These are phyloP conservation scores for Penicillium sclerotiorum DNA, from an alignment of 2,329 filamentous ascomycete species.

Conservation along the genomic window DNA sequence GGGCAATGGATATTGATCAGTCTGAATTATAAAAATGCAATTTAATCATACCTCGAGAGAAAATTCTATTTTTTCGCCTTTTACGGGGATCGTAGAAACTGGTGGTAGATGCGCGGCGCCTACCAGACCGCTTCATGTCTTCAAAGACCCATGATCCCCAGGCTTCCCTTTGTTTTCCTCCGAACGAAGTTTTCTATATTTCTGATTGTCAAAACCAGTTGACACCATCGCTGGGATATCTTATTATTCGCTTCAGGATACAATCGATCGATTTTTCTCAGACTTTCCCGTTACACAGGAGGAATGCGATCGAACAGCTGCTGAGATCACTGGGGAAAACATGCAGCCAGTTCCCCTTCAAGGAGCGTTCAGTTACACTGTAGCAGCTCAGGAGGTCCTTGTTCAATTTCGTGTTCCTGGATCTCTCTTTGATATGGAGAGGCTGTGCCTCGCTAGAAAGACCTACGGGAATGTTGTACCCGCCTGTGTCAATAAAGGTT, in stretches of 20 bases:
- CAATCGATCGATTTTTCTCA: slow-evolving; percentile 18
- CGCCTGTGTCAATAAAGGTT: slow-evolving; percentile 20
- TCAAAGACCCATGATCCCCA: no score
- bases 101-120: no score
- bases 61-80: no score
- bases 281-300: slow-evolving; percentile 13
- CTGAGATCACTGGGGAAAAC: slow-evolving; percentile 7
- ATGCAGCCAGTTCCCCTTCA: slow-evolving; percentile 12
- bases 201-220: no score
- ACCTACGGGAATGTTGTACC: slow-evolving; percentile 15
- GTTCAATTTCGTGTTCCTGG: slow-evolving; percentile 15
- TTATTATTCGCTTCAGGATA: slow-evolving; percentile 3
- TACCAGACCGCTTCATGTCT: no score
- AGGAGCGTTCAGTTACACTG: slow-evolving; percentile 17
- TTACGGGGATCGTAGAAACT: no score
- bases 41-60: no score
- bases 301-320: slow-evolving; percentile 14
- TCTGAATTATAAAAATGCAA: no score
- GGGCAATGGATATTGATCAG: no score
- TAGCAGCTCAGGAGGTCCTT: slow-evolving; percentile 13
- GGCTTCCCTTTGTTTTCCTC: no score
- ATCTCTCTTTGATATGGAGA: slow-evolving; percentile 11
- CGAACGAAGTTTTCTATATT: no score
- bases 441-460: slow-evolving; percentile 8
- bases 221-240: no score